Percentiles rank a stretch among this genome's conserved stretches.
Conservation (phyloP, 257 asterid species). For the Voacanga thouarsii region DNA sequence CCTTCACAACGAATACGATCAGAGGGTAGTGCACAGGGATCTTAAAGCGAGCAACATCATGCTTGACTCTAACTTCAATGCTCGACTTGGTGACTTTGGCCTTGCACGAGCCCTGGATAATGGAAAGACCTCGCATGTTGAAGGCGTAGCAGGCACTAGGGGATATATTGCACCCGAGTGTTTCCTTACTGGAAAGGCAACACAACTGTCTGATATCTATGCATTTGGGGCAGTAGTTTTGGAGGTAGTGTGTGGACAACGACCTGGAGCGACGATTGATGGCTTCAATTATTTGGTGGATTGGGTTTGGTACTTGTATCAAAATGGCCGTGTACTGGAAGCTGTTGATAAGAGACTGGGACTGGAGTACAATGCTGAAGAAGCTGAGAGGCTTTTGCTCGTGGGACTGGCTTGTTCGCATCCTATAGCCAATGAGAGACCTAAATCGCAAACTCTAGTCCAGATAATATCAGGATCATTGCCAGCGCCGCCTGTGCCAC, state of each 20-base stretch:
- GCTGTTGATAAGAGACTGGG: slow-evolving; percentile 67
- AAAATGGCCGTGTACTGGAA: slow-evolving; percentile 55
- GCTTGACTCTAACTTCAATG: slow-evolving; percentile 77
- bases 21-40: slow-evolving; percentile 77
- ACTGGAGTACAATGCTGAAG: slow-evolving; percentile 44
- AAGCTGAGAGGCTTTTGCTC: slow-evolving; percentile 64
- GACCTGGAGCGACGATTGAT: slow-evolving; percentile 62
- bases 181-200: slow-evolving; percentile 83
- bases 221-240: slow-evolving; percentile 78
- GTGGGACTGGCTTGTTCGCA: slow-evolving; percentile 80
- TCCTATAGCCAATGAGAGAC: slow-evolving; percentile 66
- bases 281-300: slow-evolving; percentile 59
- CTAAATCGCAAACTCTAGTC: slow-evolving; percentile 44
- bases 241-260: slow-evolving; percentile 68
- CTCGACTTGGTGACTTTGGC: slow-evolving; percentile 91
- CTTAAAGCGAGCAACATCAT: slow-evolving; percentile 88
- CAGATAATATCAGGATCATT: slow-evolving; percentile 67
- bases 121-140: slow-evolving; percentile 69
- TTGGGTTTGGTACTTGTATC: slow-evolving; percentile 86
- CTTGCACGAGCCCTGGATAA: slow-evolving; percentile 87
- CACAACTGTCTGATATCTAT: slow-evolving; percentile 72
- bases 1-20: slow-evolving; percentile 84
- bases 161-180: slow-evolving; percentile 97
- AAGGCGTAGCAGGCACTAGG: slow-evolving; percentile 71
- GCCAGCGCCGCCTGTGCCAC: slow-evolving; percentile 59